Evolutionary conservation across 495 filamentous ascomycete species (phyloP).

Genomic region (Penicillium diatomitis): DNA sequence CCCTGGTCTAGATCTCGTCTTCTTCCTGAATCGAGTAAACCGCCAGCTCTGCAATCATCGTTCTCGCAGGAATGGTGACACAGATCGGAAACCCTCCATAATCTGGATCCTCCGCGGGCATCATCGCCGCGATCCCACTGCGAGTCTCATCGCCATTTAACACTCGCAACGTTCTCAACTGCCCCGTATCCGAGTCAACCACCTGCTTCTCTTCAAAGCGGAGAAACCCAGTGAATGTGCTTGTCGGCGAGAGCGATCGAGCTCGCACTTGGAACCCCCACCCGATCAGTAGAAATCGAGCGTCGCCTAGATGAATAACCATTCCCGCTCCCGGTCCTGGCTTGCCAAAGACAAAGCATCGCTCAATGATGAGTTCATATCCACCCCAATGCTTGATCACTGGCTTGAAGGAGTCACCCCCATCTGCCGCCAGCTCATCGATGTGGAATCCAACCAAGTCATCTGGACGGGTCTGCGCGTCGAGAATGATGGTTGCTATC

Average conservation of each 20-base stretch:
- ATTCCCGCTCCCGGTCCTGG: conserved; percentile 34
- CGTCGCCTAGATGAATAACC: conserved; percentile 30
- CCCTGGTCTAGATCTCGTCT: conserved; percentile 3
- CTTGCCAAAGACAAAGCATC: conserved; percentile 41
- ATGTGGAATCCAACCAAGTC: conserved; percentile 39
- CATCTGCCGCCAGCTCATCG: conserved; percentile 24
- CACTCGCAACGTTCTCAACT: conserved; percentile 24
- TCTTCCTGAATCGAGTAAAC: conserved; percentile 29
- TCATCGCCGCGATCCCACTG: conserved; percentile 35
- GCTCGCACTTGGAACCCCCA: conserved; percentile 37
- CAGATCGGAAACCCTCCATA: conserved; percentile 43
- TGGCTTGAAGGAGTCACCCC: conserved; percentile 16
- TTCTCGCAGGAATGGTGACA: conserved; percentile 39
- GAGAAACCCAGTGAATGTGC: conserved; percentile 37
- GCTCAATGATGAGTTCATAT: conserved; percentile 31
- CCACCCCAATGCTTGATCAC: conserved; percentile 12
- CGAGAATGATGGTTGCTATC: conserved; percentile 28
- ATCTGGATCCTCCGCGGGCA: conserved; percentile 42
- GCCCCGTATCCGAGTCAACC: conserved; percentile 22
- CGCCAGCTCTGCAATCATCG: conserved; percentile 39
- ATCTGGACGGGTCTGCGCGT: conserved; percentile 27
- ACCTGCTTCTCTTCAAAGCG: conserved; percentile 33
- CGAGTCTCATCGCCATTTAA: conserved; percentile 44
- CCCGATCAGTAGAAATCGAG: conserved; percentile 37
- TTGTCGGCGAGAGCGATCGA: conserved; percentile 12